Base-by-base conservation (phyloP, 805 yeast genomes). In the Ogataea wickerhamii region DNA sequence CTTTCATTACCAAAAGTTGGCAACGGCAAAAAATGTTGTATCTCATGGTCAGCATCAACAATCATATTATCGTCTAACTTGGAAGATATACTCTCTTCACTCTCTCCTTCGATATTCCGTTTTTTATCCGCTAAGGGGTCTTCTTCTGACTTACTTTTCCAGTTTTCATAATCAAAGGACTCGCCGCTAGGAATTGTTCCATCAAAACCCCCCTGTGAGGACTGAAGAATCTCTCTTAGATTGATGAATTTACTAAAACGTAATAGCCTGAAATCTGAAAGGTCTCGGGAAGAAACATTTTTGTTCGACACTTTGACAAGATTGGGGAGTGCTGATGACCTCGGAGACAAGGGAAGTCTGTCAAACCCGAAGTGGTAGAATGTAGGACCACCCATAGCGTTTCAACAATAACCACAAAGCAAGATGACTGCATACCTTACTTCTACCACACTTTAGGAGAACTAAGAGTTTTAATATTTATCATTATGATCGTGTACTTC, bases 351-450 rank as follows among this genome's bases (percentile, higher is more conserved):
- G 4, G 45, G 37, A 5, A 32, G 26, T 18, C 32, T 43, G 14
- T 43, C 51, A 39, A 49, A 43, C 5, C 51, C 51, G 36, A 42
- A 39, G 20, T 45, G 48, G 24, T 43, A 41, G 29, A 36, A 43
- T 8, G n/a, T 22, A 22, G 11, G 25, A 8, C 12, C 25, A 8
- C 12, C 25, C 25, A 22, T 22, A 22, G 25, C 25, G 11, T 22
- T 12, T n/a, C n/a, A n/a, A n/a, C n/a, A n/a, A n/a, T n/a, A n/a
- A n/a, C n/a, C n/a, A n/a, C n/a, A n/a, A n/a, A n/a, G n/a, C n/a
- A n/a, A n/a, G n/a, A n/a, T n/a, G n/a, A n/a, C n/a, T n/a, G n/a
- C n/a, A n/a, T n/a, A n/a, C n/a, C n/a, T n/a, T n/a, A n/a, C n/a
- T n/a, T n/a, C n/a, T n/a, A n/a, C n/a, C n/a, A n/a, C n/a, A n/a